phyloP scores from a whole-genome alignment of 257 asterid species.

The Schizonepeta tenuifolia region DNA sequence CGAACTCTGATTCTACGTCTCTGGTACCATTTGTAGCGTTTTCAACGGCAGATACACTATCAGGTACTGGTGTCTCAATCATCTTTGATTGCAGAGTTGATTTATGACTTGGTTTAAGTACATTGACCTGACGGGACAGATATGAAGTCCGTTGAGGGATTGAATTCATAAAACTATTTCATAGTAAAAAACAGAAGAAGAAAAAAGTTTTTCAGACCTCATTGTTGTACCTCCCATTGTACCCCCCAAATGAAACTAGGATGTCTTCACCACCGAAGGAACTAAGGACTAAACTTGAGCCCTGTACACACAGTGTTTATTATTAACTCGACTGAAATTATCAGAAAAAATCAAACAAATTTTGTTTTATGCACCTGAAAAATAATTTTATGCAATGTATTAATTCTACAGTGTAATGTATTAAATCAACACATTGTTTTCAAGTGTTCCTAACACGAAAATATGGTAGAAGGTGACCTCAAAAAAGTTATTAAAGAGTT shows the following conservation, averaged over 20 bases:
- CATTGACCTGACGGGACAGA: constrained; percentile 63
- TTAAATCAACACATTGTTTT: constrained; percentile 19
- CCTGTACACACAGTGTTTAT: constrained; percentile 54
- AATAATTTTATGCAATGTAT: not conserved
- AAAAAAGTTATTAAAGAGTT: not conserved
- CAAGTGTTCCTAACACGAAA: not conserved
- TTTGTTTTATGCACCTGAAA: not conserved
- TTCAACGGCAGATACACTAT: constrained; percentile 90
- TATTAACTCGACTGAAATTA: constrained; percentile 9
- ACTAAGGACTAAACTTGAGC: constrained; percentile 85
- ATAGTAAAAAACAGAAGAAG: constrained; percentile 15
- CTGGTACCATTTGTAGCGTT: constrained; percentile 81
- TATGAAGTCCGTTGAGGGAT: constrained; percentile 31
- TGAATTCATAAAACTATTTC: constrained; percentile 26
- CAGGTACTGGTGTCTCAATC: constrained; percentile 71
- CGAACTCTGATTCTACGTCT: constrained; percentile 80
- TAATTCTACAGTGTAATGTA: constrained; percentile 1
- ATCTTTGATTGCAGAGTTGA: constrained; percentile 82
- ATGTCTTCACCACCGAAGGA: constrained; percentile 81
- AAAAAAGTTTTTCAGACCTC: constrained; percentile 60
- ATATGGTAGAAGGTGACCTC: not conserved
- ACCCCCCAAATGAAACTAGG: constrained; percentile 96
- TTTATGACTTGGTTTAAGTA: constrained; percentile 93
- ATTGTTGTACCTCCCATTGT: constrained; percentile 94
- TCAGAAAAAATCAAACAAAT: constrained; percentile 15